Percentiles rank a stretch among this genome's conserved stretches.
Conservation (phyloP, 495 filamentous ascomycete species). For the Neurospora sp. region DNA sequence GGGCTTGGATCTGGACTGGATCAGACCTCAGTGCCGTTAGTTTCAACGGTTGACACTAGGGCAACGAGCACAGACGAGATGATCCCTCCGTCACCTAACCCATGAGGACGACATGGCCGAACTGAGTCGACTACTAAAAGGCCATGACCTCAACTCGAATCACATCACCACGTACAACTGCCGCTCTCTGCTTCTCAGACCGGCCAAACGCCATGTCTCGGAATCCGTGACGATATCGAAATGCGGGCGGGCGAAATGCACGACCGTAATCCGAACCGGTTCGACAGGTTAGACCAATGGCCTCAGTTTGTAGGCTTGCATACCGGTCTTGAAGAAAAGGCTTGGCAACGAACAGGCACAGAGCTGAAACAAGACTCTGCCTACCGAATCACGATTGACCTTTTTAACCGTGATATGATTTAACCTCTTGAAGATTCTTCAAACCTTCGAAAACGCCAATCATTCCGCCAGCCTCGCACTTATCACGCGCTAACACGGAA, state of each 20-base stretch:
- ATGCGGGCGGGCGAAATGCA: not conserved
- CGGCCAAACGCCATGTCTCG: not conserved
- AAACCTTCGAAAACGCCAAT: constrained; percentile 23
- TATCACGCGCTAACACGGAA: not conserved
- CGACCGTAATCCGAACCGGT: not conserved
- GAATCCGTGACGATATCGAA: not conserved
- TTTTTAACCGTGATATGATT: constrained; percentile 1
- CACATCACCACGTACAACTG: not conserved
- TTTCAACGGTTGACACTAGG: not conserved
- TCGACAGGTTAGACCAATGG: not conserved
- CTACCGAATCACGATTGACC: not conserved
- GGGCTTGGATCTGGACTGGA: not conserved
- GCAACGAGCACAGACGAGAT: not conserved
- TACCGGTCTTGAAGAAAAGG: not conserved
- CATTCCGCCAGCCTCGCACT: not conserved
- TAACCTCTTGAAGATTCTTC: constrained; percentile 27
- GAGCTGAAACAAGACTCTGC: not conserved
- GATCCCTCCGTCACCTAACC: not conserved
- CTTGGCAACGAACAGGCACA: not conserved
- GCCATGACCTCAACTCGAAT: too few species aligned
- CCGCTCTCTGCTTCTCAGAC: not conserved
- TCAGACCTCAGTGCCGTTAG: not conserved
- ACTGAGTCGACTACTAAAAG: not conserved
- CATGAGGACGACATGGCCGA: not conserved
- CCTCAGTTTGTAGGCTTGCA: not conserved